phyloP scores from a whole-genome alignment of 192 early-diverging fungal species.

The Obelidium mucronatum region DNA sequence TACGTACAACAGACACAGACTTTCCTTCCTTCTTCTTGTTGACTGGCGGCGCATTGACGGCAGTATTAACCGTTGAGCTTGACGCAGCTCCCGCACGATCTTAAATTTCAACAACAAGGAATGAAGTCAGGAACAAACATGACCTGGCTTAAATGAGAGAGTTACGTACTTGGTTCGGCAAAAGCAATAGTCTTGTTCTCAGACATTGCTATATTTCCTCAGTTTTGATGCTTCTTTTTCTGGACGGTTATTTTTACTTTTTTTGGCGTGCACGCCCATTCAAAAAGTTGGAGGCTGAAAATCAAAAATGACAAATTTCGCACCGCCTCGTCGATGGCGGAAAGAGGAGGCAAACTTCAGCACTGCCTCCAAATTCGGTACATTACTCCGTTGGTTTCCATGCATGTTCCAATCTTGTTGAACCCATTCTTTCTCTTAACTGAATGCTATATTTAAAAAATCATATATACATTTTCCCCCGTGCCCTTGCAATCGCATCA shows the following conservation, averaged over 20 bases:
- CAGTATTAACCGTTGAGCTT: neutral
- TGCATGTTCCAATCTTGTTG: too few relatives aligned
- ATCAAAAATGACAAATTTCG: too few relatives aligned
- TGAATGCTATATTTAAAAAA: too few relatives aligned
- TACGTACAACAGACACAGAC: neutral
- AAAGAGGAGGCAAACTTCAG: too few relatives aligned
- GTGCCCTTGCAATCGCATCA: too few relatives aligned
- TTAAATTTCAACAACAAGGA: neutral
- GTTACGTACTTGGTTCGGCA: neutral
- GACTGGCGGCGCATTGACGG: neutral
- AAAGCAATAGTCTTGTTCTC: neutral
- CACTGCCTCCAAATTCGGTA: too few relatives aligned
- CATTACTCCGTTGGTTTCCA: too few relatives aligned
- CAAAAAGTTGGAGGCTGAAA: too few relatives aligned
- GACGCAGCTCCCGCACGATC: neutral
- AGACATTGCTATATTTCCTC: neutral
- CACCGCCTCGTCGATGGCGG: too few relatives aligned
- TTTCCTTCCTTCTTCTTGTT: neutral
- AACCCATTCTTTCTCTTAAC: too few relatives aligned
- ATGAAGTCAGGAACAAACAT: neutral
- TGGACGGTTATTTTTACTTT: neutral
- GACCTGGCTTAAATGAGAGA: neutral
- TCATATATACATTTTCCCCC: too few relatives aligned
- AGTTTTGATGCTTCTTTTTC: neutral
- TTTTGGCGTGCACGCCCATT: too few relatives aligned